Evolutionary conservation across 257 asterid genomes (phyloP).

Genomic region (Primulina tabacum): DNA sequence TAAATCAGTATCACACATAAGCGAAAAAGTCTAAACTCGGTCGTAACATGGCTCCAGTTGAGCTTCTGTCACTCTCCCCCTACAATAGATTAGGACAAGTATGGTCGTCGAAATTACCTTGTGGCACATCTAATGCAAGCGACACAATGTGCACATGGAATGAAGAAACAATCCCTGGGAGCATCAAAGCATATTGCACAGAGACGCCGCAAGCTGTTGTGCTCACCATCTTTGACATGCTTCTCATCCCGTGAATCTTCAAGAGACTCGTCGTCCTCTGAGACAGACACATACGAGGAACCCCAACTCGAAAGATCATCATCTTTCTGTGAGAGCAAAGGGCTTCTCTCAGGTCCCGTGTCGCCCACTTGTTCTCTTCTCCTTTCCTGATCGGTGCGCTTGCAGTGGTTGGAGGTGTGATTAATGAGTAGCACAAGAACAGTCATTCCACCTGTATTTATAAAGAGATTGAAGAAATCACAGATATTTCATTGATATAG

Average conservation of each 20-base stretch:
- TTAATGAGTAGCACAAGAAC: conserved; percentile 38
- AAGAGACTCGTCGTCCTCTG: conserved; percentile 43
- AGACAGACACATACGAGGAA: conserved; percentile 53
- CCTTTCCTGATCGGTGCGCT: conserved; percentile 26
- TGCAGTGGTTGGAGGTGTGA: conserved; percentile 33
- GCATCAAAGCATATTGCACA: conserved; percentile 92
- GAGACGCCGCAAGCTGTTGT: conserved; percentile 33
- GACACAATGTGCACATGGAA: conserved; percentile 87
- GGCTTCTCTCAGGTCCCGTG: conserved; percentile 41
- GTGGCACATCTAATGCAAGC: conserved; percentile 80
- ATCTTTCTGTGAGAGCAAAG: conserved; percentile 59
- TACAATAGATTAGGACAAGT: no score
- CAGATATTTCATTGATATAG: conserved; percentile 5
- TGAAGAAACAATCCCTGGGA: conserved; percentile 73
- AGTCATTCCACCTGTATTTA: conserved; percentile 52
- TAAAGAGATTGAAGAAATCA: conserved; percentile 18
- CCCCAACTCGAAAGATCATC: conserved; percentile 42
- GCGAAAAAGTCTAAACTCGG: background rate
- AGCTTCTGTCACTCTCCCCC: background rate
- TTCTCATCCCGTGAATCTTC: conserved; percentile 39
- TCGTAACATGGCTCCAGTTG: background rate
- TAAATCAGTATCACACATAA: background rate
- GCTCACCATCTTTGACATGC: conserved; percentile 42
- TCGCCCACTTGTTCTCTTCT: conserved; percentile 32
- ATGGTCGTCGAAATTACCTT: conserved; percentile 40